Conservation (phyloP, 2,329 filamentous ascomycete species). For the Sclerotinia nivalis region DNA sequence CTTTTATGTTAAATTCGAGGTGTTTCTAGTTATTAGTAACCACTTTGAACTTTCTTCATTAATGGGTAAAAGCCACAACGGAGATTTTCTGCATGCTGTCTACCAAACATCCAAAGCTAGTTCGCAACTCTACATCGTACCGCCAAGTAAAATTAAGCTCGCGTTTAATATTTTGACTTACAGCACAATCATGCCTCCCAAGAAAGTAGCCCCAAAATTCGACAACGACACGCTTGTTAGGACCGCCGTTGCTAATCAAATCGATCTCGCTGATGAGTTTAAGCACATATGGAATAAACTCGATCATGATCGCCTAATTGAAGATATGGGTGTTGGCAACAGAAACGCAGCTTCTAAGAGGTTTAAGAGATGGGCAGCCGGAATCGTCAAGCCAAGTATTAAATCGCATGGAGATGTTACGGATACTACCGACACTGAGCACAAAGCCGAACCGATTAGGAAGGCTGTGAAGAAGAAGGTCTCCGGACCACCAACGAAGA, state of each 20-base stretch:
- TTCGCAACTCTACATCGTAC: not conserved
- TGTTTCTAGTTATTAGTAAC: not conserved
- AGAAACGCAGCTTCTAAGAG: constrained; percentile 9
- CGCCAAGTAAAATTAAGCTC: not conserved
- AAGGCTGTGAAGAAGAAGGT: not conserved
- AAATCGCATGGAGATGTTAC: not conserved
- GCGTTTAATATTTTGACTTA: not conserved
- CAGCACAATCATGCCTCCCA: not conserved
- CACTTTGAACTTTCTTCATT: not conserved
- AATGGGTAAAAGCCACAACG: not conserved
- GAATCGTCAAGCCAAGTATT: not conserved
- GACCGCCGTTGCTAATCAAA: not conserved
- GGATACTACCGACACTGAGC: not conserved
- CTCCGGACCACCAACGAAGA: not conserved
- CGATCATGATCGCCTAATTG: not conserved
- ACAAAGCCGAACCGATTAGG: not conserved
- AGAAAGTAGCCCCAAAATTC: not conserved
- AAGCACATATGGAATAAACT: not conserved
- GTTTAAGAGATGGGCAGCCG: not conserved
- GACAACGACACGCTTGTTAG: constrained; percentile 7
- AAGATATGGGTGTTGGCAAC: constrained; percentile 5
- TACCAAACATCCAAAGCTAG: not conserved
- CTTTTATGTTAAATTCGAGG: not conserved
- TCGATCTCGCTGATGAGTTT: not conserved
- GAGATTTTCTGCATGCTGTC: not conserved